Percentiles rank a stretch among this genome's conserved stretches.
Conservation (phyloP, 2,329 filamentous ascomycete genomes). For the Xylariales sp. region DNA sequence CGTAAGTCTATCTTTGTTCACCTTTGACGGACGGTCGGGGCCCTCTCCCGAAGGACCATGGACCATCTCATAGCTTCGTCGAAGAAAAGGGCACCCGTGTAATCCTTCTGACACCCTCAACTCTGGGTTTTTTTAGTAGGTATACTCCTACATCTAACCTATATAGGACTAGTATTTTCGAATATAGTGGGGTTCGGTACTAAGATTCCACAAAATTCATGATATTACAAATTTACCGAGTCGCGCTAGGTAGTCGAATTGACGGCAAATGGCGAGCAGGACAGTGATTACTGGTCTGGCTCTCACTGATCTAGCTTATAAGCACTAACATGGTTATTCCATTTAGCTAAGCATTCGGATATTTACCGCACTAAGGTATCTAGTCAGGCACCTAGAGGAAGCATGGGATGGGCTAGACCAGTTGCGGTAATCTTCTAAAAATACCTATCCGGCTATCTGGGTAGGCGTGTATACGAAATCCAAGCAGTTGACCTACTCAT, state of each 20-base stretch:
- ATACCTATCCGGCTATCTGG: background rate
- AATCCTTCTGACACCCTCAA: conserved; percentile 22
- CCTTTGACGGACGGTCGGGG: background rate
- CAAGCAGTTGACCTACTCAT: background rate
- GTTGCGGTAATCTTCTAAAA: conserved; percentile 1
- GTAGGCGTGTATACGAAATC: background rate
- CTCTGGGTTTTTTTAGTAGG: background rate
- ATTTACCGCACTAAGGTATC: background rate
- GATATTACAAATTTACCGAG: background rate
- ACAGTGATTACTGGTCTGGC: no score
- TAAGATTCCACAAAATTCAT: background rate
- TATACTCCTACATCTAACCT: background rate
- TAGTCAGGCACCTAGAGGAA: no score
- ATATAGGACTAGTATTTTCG: no score
- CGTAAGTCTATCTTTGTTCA: conserved; percentile 13
- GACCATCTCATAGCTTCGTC: no score
- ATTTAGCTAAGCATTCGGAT: background rate
- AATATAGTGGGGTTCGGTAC: conserved; percentile 15
- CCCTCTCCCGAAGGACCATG: no score
- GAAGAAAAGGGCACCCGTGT: conserved; percentile 18
- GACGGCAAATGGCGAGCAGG: no score
- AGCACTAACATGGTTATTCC: background rate
- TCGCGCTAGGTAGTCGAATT: background rate
- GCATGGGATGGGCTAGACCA: background rate
- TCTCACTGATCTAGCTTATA: background rate